Evolutionary conservation across 345 rosid species (phyloP).

Genomic region (Durio zibethinus): DNA sequence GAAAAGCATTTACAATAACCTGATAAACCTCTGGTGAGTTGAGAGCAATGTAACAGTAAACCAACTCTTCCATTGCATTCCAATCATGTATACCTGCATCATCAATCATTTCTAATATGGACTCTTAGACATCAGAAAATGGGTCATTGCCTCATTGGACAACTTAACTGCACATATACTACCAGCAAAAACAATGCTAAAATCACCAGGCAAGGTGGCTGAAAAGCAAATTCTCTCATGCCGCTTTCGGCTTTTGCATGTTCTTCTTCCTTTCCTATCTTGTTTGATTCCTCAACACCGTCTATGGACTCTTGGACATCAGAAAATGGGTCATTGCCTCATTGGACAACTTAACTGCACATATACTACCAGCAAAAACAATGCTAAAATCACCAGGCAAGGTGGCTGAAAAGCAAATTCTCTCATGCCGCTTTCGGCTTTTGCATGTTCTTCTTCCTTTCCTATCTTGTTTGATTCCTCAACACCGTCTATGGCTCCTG

Average conservation of each 20-base stretch:
- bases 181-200: not conserved
- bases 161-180: conserved; percentile 12
- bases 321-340: not conserved
- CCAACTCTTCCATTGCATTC: conserved; percentile 23
- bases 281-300: not conserved
- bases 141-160: not conserved
- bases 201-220: not conserved
- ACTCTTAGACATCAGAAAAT: not conserved
- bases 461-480: not conserved
- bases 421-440: too few relatives aligned
- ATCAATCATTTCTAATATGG: conserved; percentile 22
- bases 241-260: not conserved
- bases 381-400: not conserved
- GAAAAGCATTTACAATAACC: too few relatives aligned
- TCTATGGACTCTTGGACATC: conserved; percentile 6
- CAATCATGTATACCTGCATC: conserved; percentile 15
- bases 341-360: not conserved
- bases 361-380: not conserved
- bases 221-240: not conserved
- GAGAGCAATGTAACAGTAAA: conserved; percentile 24
- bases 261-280: not conserved
- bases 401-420: not conserved
- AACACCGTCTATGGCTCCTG: not conserved
- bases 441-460: not conserved
- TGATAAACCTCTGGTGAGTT: conserved; percentile 24